Conservation (phyloP, 2,329 filamentous ascomycete species). For the Fusarium coffeatum region DNA sequence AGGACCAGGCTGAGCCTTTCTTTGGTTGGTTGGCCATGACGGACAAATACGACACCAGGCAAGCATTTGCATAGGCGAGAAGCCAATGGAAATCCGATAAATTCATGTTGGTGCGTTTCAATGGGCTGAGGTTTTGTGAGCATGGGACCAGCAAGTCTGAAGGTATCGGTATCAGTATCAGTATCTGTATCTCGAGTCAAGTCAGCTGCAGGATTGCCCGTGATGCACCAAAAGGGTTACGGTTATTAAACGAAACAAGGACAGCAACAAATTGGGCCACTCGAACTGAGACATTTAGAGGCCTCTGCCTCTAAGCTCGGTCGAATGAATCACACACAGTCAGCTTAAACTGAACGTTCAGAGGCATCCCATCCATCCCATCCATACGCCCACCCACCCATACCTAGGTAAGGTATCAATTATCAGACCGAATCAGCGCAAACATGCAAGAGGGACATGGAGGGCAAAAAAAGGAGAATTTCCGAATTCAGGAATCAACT, state of each 20-base stretch:
- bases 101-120: slow-evolving; percentile 36
- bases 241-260: slow-evolving; percentile 20
- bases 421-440: slow-evolving; percentile 9
- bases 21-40: slow-evolving; percentile 15
- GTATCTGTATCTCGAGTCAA: slow-evolving; percentile 7
- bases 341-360: slow-evolving; percentile 6
- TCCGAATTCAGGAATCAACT: slow-evolving; percentile 37
- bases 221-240: slow-evolving; percentile 37
- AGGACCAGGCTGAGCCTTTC: slow-evolving; percentile 22
- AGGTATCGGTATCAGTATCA: no score
- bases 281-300: slow-evolving; percentile 41
- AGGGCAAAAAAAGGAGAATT: slow-evolving; percentile 16
- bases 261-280: slow-evolving; percentile 39
- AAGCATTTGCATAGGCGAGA: slow-evolving; percentile 32
- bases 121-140: slow-evolving; percentile 37
- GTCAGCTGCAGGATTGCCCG: slow-evolving; percentile 42
- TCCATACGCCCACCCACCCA: not conserved
- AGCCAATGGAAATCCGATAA: slow-evolving; percentile 34
- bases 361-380: not conserved
- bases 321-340: slow-evolving; percentile 19
- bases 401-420: no score
- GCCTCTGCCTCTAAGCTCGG: slow-evolving; percentile 24
- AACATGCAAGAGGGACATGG: slow-evolving; percentile 1
- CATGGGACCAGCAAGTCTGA: slow-evolving; percentile 28
- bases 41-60: slow-evolving; percentile 18